Conservation (phyloP, 768 basidiomycete genomes). For the Xerocomellus amylosporus region DNA sequence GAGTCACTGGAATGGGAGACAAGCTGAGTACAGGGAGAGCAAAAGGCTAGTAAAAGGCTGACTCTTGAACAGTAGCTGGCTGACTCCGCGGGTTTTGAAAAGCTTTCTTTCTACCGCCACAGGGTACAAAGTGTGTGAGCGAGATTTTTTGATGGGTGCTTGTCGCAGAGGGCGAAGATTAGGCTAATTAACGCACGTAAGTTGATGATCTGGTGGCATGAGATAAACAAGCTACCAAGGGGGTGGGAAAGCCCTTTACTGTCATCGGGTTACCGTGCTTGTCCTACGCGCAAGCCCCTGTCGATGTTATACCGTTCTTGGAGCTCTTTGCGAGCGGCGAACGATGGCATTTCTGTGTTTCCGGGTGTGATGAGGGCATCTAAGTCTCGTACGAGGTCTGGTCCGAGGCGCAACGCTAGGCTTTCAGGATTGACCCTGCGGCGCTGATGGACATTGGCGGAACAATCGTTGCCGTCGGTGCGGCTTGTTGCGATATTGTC, state of each 20-base stretch:
- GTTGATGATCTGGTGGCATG: slow-evolving; percentile 9
- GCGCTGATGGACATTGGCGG: slow-evolving; percentile 28
- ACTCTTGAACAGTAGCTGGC: too few species aligned
- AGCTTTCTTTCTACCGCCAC: slow-evolving; percentile 13
- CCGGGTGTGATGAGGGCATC: slow-evolving; percentile 69
- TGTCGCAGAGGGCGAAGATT: slow-evolving; percentile 33
- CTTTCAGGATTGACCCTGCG: slow-evolving; percentile 65
- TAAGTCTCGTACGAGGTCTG: slow-evolving; percentile 67
- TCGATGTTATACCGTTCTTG: slow-evolving; percentile 70
- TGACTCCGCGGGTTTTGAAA: slow-evolving; percentile 27
- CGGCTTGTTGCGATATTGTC: not conserved
- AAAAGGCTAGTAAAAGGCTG: too few species aligned
- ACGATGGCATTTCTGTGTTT: slow-evolving; percentile 71
- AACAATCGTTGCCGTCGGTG: slow-evolving; percentile 1
- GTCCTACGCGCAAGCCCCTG: slow-evolving; percentile 60
- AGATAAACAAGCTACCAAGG: slow-evolving; percentile 20
- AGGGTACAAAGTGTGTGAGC: slow-evolving; percentile 19
- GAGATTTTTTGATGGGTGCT: slow-evolving; percentile 17
- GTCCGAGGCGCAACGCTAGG: slow-evolving; percentile 62
- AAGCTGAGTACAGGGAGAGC: too few species aligned
- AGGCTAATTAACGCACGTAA: slow-evolving; percentile 21
- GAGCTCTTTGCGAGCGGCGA: slow-evolving; percentile 64
- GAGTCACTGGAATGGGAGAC: too few species aligned
- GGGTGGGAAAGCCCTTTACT: slow-evolving; percentile 17
- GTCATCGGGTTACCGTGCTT: slow-evolving; percentile 50